Percentiles rank a stretch among this genome's conserved stretches.
Evolutionary conservation across 225 moss, liverwort and hornwort species (phyloP).

Genomic region (Sphagnum contortum): DNA sequence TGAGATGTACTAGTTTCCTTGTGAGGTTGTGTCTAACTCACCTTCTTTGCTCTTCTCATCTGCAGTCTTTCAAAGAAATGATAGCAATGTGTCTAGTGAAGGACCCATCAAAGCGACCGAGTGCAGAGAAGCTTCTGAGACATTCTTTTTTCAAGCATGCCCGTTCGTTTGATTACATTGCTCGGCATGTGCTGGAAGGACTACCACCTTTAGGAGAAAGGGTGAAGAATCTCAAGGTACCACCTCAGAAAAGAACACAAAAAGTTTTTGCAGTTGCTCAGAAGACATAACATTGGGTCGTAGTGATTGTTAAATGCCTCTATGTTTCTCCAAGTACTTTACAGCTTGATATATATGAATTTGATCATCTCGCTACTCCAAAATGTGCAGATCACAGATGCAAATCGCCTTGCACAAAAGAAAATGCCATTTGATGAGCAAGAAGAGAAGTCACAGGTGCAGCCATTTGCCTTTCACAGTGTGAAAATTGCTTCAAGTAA

Average conservation of each 20-base stretch:
- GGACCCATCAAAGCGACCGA: constrained; percentile 80
- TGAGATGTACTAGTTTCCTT: too few species aligned
- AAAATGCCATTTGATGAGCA: constrained; percentile 95
- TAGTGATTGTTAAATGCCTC: too few species aligned
- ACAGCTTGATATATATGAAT: too few species aligned
- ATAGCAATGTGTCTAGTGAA: constrained; percentile 99
- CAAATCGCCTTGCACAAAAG: constrained; percentile 81
- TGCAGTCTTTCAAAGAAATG: constrained; percentile 95
- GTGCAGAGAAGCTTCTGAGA: constrained; percentile 89
- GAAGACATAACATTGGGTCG: too few species aligned
- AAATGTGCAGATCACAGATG: constrained; percentile 58
- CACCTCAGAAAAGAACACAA: too few species aligned
- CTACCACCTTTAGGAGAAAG: constrained; percentile 88
- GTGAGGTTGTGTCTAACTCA: too few species aligned
- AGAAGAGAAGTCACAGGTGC: constrained; percentile 82
- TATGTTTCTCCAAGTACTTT: too few species aligned
- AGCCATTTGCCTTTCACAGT: too few species aligned
- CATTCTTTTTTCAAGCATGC: constrained; percentile 95
- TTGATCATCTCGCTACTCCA: too few species aligned
- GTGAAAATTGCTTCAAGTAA: too few species aligned
- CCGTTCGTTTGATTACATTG: constrained; percentile 67
- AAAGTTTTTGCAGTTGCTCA: too few species aligned
- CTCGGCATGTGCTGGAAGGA: constrained; percentile 80
- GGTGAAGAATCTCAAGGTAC: constrained; percentile 72
- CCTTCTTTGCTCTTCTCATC: constrained; percentile 1